Evolutionary conservation across 129 eudicot species (phyloP).

Genomic region (Lactuca sativa): DNA sequence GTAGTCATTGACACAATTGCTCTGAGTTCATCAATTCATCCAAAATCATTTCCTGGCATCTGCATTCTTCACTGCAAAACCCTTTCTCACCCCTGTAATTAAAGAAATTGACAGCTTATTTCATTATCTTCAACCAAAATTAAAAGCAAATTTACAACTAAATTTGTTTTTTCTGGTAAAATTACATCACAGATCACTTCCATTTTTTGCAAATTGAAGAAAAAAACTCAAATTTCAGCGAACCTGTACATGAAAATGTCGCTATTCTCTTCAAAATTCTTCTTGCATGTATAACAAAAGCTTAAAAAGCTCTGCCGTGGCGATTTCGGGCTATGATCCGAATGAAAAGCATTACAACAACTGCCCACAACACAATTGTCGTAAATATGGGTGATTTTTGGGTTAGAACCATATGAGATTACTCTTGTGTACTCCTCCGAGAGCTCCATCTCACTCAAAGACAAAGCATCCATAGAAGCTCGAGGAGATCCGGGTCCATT

Average conservation of each 20-base stretch:
- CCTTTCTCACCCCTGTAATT: slow-evolving; percentile 61
- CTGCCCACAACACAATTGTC: slow-evolving; percentile 85
- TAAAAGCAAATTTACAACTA: not conserved
- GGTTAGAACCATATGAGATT: slow-evolving; percentile 83
- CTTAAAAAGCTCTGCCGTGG: slow-evolving; percentile 41
- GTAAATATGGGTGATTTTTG: slow-evolving; percentile 78
- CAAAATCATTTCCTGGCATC: slow-evolving; percentile 55
- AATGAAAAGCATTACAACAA: slow-evolving; percentile 40
- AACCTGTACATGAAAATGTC: slow-evolving; percentile 85
- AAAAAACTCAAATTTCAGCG: not conserved
- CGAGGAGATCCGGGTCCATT: slow-evolving; percentile 31
- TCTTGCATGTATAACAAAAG: slow-evolving; percentile 65
- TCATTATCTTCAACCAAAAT: not conserved
- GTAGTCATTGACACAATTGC: not conserved
- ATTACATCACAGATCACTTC: not conserved
- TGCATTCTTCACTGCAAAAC: slow-evolving; percentile 70
- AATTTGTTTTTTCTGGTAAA: not conserved
- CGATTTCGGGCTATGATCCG: slow-evolving; percentile 34
- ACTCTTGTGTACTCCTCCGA: slow-evolving; percentile 95
- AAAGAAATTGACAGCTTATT: not conserved
- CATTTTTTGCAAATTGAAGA: not conserved
- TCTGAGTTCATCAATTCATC: slow-evolving; percentile 45
- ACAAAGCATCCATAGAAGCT: slow-evolving; percentile 35
- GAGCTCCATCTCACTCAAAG: slow-evolving; percentile 81
- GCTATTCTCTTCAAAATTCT: slow-evolving; percentile 53